phyloP scores from a whole-genome alignment of 129 eudicot species.

The Tagetes erecta region DNA sequence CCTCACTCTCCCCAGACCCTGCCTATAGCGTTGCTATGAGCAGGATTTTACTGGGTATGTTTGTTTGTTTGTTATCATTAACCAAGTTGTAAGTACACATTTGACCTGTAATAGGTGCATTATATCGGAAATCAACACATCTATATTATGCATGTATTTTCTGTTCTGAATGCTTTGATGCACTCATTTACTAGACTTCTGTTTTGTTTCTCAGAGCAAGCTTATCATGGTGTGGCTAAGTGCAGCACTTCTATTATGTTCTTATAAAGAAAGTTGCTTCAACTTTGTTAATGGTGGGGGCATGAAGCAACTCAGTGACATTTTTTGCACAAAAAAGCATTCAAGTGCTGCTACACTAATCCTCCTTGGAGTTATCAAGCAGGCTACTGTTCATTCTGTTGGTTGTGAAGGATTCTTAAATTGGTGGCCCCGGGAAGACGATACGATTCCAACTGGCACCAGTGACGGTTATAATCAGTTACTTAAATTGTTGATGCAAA shows the following conservation, averaged over 20 bases:
- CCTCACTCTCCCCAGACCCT: no score
- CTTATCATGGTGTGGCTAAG: slow-evolving; percentile 65
- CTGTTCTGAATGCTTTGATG: slow-evolving; percentile 3
- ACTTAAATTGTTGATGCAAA: slow-evolving; percentile 74
- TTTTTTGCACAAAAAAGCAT: slow-evolving; percentile 46
- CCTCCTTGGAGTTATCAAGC: slow-evolving; percentile 87
- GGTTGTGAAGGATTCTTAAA: slow-evolving; percentile 97
- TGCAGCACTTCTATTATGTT: slow-evolving; percentile 68
- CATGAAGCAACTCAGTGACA: slow-evolving; percentile 74
- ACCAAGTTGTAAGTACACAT: neutral
- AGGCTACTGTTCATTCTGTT: slow-evolving; percentile 75
- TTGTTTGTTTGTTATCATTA: neutral
- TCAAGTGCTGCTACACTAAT: slow-evolving; percentile 57
- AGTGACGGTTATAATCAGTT: slow-evolving; percentile 89
- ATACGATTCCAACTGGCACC: slow-evolving; percentile 62
- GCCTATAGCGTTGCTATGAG: no score
- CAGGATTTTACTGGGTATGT: no score
- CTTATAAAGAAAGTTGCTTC: slow-evolving; percentile 83
- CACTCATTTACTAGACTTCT: slow-evolving; percentile 4
- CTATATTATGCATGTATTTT: slow-evolving; percentile 5
- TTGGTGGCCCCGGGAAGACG: slow-evolving; percentile 99
- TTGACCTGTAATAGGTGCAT: neutral
- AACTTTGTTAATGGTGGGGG: slow-evolving; percentile 87
- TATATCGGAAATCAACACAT: neutral
- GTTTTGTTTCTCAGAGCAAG: slow-evolving; percentile 51